Evolutionary conservation across 306 rosid species (phyloP), one percentile per base, ranked within the genome.

Genomic region (Rubus parviflorus): DNA sequence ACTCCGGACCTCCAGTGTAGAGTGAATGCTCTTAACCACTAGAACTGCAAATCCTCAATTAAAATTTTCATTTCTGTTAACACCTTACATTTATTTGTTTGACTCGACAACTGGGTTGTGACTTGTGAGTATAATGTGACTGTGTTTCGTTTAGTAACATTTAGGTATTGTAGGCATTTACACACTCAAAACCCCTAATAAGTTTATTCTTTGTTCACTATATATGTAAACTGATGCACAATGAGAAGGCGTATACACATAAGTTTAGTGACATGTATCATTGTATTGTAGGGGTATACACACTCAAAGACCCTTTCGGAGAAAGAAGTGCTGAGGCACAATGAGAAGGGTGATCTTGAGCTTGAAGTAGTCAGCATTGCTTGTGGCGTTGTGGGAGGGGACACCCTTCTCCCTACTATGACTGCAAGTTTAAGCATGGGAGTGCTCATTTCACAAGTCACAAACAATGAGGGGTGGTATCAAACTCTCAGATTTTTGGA

Each of bases 361-460:
- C 74, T 73, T 15, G 83, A 80, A 56, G 75, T 74, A 37, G 83
- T 73, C 43, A 80, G 62, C 68, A 14, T 73, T 20, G 62, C n/a
- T 65, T 73, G 78, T 43, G 83, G 82, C n/a, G 69, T 73, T 30
- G 70, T 73, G 43, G 83, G 83, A 60, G 79, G 83, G 63, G 62
- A 66, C 69, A 54, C 79, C 8, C 48, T 64, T 30, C 61, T 52
- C 8, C 13, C 75, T 43, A 13, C 42, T 57, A n/a, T 67, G 62
- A 37, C 83, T 6, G 20, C 35, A 30, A 54, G 5, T 30, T 1
- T 30, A 30, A 66, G 74, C 53, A 35, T 38, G 63, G 52, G 38
- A 19, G 20, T 68, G 64, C 42, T 74, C 43, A 47, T 37, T 46
- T 74, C 79, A 7, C 75, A 66, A 6, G 42, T 67, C 56, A 43